Conservation (phyloP, 306 rosid genomes). For the Neltuma alba region DNA sequence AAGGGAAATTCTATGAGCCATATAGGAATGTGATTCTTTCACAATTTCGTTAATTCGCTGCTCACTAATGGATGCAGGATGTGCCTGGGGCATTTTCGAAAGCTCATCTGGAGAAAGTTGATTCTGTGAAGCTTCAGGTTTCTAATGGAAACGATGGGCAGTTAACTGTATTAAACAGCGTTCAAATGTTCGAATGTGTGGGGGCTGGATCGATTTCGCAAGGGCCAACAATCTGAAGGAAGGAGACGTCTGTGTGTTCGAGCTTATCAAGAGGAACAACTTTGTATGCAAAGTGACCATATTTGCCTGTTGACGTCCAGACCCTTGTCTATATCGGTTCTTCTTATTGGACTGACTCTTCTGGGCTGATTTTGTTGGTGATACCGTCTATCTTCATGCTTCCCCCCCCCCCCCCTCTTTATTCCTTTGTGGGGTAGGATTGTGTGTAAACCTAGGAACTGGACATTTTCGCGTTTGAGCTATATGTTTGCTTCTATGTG, state of each 20-base stretch:
- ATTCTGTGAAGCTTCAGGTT: not conserved
- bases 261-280: not conserved
- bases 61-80: conserved; percentile 29
- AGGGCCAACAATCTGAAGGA: not conserved
- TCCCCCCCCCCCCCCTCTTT: too few species aligned
- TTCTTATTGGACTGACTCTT: not conserved
- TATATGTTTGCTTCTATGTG: too few species aligned
- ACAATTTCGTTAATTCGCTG: not conserved
- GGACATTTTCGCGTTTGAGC: not conserved
- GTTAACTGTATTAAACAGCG: not conserved
- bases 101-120: not conserved
- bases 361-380: not conserved
- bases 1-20: conserved; percentile 13
- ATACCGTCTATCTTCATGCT: not conserved
- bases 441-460: not conserved
- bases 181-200: not conserved
- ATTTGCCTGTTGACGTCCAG: not conserved
- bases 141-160: not conserved
- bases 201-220: not conserved
- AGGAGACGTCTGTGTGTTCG: not conserved
- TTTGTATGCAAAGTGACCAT: not conserved
- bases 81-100: not conserved
- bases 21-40: not conserved
- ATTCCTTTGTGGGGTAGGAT: too few species aligned
- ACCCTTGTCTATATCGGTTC: not conserved